Percentiles rank a stretch among this genome's conserved stretches.
phyloP scores from a whole-genome alignment of 2,329 filamentous ascomycete genomes.

The Ophiocordyceps unilateralis region DNA sequence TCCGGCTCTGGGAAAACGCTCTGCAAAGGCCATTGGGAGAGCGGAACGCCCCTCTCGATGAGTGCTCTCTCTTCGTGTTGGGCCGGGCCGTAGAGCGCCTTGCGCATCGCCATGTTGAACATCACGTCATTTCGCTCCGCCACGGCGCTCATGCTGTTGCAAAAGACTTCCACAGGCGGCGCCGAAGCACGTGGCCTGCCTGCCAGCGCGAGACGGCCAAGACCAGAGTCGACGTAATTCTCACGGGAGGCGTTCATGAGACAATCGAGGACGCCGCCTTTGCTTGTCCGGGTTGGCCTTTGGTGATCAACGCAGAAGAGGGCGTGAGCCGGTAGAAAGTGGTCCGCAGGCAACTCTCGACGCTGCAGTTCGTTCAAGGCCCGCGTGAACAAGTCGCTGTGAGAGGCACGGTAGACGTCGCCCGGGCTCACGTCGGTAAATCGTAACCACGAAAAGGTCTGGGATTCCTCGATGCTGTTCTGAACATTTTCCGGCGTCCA shows the following conservation, averaged over 20 bases:
- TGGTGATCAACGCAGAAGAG: conserved; percentile 66
- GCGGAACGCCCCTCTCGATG: conserved; percentile 53
- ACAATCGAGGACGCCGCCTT: conserved; percentile 46
- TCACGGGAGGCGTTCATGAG: conserved; percentile 64
- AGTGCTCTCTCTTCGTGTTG: conserved; percentile 54
- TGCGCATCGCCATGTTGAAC: conserved; percentile 65
- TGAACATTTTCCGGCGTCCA: conserved; percentile 69
- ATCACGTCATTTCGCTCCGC: conserved; percentile 55
- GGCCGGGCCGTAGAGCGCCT: conserved; percentile 52
- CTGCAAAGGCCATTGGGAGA: conserved; percentile 42
- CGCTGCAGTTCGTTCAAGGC: conserved; percentile 45
- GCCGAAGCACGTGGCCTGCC: conserved; percentile 64
- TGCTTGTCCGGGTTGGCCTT: conserved; percentile 20
- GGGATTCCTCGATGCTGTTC: conserved; percentile 39
- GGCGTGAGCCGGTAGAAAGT: conserved; percentile 55
- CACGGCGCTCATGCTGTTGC: conserved; percentile 46
- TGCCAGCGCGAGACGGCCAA: conserved; percentile 66
- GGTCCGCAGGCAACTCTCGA: conserved; percentile 27
- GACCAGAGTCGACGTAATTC: conserved; percentile 50
- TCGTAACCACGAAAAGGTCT: conserved; percentile 75
- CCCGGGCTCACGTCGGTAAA: conserved; percentile 63
- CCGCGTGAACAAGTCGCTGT: conserved; percentile 55
- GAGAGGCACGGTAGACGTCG: conserved; percentile 55
- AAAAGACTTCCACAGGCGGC: conserved; percentile 69
- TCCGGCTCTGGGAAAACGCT: conserved; percentile 61